These are phyloP conservation scores for Neurospora sp. DNA, from an alignment of 495 filamentous ascomycete genomes.

Conservation along the genomic window DNA sequence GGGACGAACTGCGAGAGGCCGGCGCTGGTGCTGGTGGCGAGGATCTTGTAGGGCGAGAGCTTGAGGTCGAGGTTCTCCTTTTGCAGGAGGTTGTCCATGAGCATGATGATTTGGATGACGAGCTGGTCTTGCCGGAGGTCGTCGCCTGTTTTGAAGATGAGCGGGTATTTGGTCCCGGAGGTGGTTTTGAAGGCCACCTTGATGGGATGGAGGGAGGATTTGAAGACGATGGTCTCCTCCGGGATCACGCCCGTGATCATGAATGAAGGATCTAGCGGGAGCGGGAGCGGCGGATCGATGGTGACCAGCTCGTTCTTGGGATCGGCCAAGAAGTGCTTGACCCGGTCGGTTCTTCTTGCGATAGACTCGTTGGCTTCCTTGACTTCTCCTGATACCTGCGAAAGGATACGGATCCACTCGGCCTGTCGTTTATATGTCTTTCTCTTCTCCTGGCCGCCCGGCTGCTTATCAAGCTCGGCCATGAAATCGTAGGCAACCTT, in stretches of 20 bases:
- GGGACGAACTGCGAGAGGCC: conserved; percentile 90
- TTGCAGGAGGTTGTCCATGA: conserved; percentile 93
- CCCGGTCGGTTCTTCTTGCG: conserved; percentile 64
- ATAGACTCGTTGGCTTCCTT: conserved; percentile 71
- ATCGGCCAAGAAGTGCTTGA: conserved; percentile 76
- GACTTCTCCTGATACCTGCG: conserved; percentile 83
- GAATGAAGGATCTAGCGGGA: conserved; percentile 81
- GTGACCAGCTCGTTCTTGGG: conserved; percentile 75
- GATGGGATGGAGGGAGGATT: conserved; percentile 83
- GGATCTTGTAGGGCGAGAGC: conserved; percentile 88
- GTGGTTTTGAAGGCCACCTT: conserved; percentile 83
- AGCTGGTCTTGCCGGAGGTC: conserved; percentile 96
- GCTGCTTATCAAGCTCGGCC: conserved; percentile 56
- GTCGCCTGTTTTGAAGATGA: conserved; percentile 96
- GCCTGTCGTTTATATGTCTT: conserved; percentile 76
- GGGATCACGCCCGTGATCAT: conserved; percentile 68
- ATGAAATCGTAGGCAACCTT: conserved; percentile 96
- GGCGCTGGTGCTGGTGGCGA: conserved; percentile 81
- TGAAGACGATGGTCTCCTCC: conserved; percentile 86
- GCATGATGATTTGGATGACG: conserved; percentile 93
- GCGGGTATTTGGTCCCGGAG: conserved; percentile 66
- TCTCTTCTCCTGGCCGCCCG: conserved; percentile 57
- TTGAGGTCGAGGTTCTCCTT: conserved; percentile 98
- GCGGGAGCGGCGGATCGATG: conserved; percentile 78
- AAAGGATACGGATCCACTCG: conserved; percentile 77